Base-by-base conservation (phyloP, 352 stramenopile genomes). In the Phytophthora foliorum region DNA sequence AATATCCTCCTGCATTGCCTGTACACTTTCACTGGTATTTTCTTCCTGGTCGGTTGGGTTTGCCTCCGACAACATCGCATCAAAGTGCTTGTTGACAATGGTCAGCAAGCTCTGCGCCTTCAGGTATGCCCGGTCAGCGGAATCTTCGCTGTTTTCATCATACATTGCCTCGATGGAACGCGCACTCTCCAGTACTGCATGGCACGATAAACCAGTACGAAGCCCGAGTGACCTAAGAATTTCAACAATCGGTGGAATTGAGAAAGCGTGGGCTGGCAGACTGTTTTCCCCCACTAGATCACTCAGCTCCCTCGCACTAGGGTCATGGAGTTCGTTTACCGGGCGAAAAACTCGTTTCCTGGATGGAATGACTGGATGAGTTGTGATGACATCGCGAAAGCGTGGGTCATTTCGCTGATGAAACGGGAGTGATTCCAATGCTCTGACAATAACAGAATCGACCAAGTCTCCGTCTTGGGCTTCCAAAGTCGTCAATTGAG, bases 11-110 rank as follows among this genome's bases (percentile, higher is more conserved):
- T 67, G 52, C 9, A 80, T 64, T 36, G 63, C 63, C 41, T 44
- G 55, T 5, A 50, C 13, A 29, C 31, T 60, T 27, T 57, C 53
- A 29, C 32, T n/a, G n/a, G n/a, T 59, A 36, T 61, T 56, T 54
- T 45, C 57, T 57, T 55, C 54, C 32, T 73, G 46, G 0, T 36
- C 57, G 53, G 29, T 17, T 27, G 50, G 46, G 14, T 17, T 64
- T 49, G 55, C 42, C 32, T 63, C 41, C 4, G 24, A 34, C 36
- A 77, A 72, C 80, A 94, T 89, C 10, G 69, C 59, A 64, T 94
- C 87, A 57, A 94, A 93, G 46, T 90, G 82, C 25, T 81, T 84
- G 62, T 93, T 94, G n/a, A 90, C 82, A 27, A 94, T 78, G 38
- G 70, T 79, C 34, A 94, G 44, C 52, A 94, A 67, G 44, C 79